Evolutionary conservation across 1,139 yeast species (phyloP), one percentile per base, ranked within the genome.

Genomic region (Debaryomyces psychrophilus): DNA sequence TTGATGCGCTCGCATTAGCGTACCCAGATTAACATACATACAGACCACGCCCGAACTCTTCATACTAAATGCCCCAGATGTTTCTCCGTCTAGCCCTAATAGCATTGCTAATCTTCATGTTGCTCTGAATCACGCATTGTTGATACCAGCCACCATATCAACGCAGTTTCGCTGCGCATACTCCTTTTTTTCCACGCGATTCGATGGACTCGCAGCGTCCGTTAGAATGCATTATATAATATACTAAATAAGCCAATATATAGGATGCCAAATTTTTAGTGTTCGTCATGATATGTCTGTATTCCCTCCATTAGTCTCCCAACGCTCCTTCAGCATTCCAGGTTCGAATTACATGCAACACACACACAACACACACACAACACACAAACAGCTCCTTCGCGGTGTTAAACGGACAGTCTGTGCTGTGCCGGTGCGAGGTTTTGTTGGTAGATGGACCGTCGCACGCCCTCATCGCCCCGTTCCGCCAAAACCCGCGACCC

Each of bases 21-120:
- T n/a, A n/a, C n/a, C n/a, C 7, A 26, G 22, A 20, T 20, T 20
- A 20, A 20, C 22, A 20, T 4, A 20, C 4, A 20, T 20, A 20
- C 22, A 20, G 5, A 4, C 22, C 5, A 4, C 4, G 4, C 5
- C 22, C 22, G 22, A 20, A 20, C 5, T 20, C 28, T 4, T 4
- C 4, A 4, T 26, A 18, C 14, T 9, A 17, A 7, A 12, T 5
- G 15, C 28, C 14, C 15, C n/a, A 25, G 8, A 42, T 42, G 44
- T 12, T 42, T 26, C 28, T 42, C 15, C 44, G 44, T 31, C 28
- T 42, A 20, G 36, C 33, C 18, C 28, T 42, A n/a, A 42, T 42
- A 6, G 41, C 44, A 4, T 22, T 42, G 28, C 39, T 42, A 8
- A 31, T 42, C 9, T 36, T 42, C 41, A 11, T 42, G 12, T 28